Evolutionary conservation across 2,329 filamentous ascomycete genomes (phyloP), one percentile per base, ranked within the genome.

Genomic region (Nigrospora sphaerica): DNA sequence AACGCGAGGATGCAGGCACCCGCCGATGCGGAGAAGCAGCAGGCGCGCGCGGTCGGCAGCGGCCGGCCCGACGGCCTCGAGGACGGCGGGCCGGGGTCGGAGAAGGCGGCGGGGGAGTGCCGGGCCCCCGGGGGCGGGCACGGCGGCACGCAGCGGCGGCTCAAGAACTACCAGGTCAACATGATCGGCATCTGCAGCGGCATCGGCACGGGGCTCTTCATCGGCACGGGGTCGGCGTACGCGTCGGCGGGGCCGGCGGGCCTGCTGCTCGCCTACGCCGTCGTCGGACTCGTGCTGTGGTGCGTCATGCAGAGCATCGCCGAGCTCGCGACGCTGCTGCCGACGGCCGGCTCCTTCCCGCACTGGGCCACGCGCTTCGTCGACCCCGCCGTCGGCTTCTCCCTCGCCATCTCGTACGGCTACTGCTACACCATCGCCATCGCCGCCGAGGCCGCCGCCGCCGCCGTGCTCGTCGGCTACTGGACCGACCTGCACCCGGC

Each of bases 241-340:
- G 56, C 58, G 11, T 55, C 49, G 12, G 57, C 59, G 3, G 61
- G 62, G 0, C 60, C 60, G 43, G 71, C 70, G 16, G 65, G 62
- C 42, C 65, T 73, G 6, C 57, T 76, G 18, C 63, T 73, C 37
- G 68, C 69, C 9, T 76, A 73, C 51, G 57, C 67, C 28, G 67
- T 74, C 37, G 68, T 79, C 47, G 76, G 75, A 42, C 66, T 73
- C 10, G 70, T 80, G 6, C 28, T 50, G 31, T 50, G 48, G 48
- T 47, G 46, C 28, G 48, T 50, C 9, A 50, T 50, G 48, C 48
- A 48, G 42, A 50, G 48, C 32, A 48, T 50, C 13, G 59, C 59
- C 39, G 64, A 69, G 46, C 50, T 64, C 28, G 54, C 52, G 2
- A 55, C 62, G 2, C 58, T 62, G 45, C 42, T 50, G 31, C 48